Evolutionary conservation across 2,329 filamentous ascomycete species (phyloP).

Genomic region (Nigrospora osmanthi): DNA sequence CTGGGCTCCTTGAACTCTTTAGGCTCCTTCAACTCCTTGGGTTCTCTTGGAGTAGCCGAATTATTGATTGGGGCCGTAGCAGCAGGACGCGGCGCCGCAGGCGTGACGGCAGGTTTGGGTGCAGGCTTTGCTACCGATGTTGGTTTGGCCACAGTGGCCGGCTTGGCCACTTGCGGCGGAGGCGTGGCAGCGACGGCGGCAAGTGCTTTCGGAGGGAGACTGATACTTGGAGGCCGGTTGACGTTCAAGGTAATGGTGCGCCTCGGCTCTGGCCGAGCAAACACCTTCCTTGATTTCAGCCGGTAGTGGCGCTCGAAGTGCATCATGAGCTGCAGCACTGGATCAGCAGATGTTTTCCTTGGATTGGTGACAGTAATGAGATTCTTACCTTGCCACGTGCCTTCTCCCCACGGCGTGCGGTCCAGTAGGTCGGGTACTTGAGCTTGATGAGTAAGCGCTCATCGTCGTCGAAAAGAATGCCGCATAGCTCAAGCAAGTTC

Average conservation of each 20-base stretch:
- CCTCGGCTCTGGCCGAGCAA: conserved; percentile 12
- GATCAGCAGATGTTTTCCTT: not conserved
- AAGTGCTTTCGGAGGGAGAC: conserved; percentile 5
- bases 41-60: not conserved
- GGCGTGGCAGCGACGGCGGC: conserved; percentile 6
- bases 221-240: conserved; percentile 16
- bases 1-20: no score
- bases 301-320: conserved; percentile 17
- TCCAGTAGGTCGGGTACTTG: conserved; percentile 38
- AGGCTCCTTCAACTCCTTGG: not conserved
- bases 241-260: conserved; percentile 24
- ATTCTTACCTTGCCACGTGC: conserved; percentile 8
- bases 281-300: conserved; percentile 16
- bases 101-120: not conserved
- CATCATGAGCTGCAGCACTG: conserved; percentile 6
- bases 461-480: conserved; percentile 40
- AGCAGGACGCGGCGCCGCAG: not conserved
- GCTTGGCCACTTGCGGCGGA: conserved; percentile 3
- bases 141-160: conserved; percentile 1
- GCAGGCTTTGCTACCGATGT: not conserved
- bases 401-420: conserved; percentile 19
- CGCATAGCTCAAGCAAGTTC: conserved; percentile 43
- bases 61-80: not conserved
- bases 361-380: no score
- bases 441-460: conserved; percentile 37